Base-by-base conservation (phyloP, 2,329 filamentous ascomycete genomes). In the Aspergillus quadrilineatus region DNA sequence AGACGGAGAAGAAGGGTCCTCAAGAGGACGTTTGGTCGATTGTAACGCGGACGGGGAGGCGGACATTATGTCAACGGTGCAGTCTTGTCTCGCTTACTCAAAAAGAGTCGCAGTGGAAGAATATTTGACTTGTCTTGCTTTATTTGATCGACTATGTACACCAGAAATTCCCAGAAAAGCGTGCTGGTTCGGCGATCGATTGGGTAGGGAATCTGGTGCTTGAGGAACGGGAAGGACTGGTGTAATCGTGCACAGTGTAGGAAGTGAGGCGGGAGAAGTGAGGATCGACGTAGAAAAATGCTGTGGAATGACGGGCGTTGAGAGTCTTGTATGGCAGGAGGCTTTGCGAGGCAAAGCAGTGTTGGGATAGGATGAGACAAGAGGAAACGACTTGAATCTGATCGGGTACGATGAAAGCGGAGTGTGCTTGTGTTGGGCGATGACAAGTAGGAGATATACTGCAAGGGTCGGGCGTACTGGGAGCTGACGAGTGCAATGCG, bases 1-100 rank as follows among this genome's bases (percentile, higher is more conserved):
- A 32, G 92, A 96, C 36, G 94, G 94, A 8, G 94, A 99, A 15
- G 94, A 97, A 9, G 93, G 89, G 72, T 97, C 94, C 81, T 99
- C 94, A 63, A 99, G 86, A 60, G 94, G 94, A 70, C 94, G 92
- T 85, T 99, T 99, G 62, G 77, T 74, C 61, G 78, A 79, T 62
- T 77, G 74, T 58, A 79, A 71, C 56, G 74, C 78, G 59, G 75
- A 77, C 55, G 77, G 78, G 63, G 77, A 91, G 62, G 88, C 83
- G 78, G 89, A 92, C 89, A 92, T 92, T 67, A 84, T 77, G 77
- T 69, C 44, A 56, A 47, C 12, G 45, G 45, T 48, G 51, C 72
- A 66, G 59, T 59, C 69, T 56, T 58, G 61, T 63, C 67, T 72
- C 68, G 74, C 71, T 73, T 75, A 75, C 70, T 67, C 67, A 69